Evolutionary conservation across 2,329 filamentous ascomycete genomes (phyloP).

Genomic region (Phaeosphaeria sp.): DNA sequence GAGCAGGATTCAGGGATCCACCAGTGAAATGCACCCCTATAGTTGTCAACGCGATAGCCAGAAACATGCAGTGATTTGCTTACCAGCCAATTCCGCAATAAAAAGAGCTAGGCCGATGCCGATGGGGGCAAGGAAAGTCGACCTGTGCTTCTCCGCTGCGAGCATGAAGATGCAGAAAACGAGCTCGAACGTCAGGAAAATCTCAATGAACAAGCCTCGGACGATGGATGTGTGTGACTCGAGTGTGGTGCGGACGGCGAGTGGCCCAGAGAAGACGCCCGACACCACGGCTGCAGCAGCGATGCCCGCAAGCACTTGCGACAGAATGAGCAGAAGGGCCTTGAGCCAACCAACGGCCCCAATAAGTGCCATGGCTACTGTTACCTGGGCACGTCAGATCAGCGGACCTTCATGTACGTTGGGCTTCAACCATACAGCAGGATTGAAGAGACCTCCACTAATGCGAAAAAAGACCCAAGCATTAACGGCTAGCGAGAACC

Average conservation of each 20-base stretch:
- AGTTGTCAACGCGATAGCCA: slow-evolving; percentile 11
- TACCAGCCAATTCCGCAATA: slow-evolving; percentile 54
- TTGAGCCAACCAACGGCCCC: slow-evolving; percentile 56
- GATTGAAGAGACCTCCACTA: slow-evolving; percentile 49
- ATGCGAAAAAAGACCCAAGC: slow-evolving; percentile 51
- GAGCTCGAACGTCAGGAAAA: slow-evolving; percentile 58
- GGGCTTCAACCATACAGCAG: slow-evolving; percentile 35
- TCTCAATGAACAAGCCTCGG: slow-evolving; percentile 58
- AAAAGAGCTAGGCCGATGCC: slow-evolving; percentile 56
- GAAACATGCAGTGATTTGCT: slow-evolving; percentile 1
- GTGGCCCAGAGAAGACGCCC: slow-evolving; percentile 53
- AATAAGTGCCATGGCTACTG: slow-evolving; percentile 55
- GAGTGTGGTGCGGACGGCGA: slow-evolving; percentile 56
- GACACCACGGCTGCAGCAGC: slow-evolving; percentile 54
- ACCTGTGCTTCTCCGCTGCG: slow-evolving; percentile 50
- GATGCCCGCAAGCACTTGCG: slow-evolving; percentile 55
- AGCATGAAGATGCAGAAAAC: slow-evolving; percentile 57
- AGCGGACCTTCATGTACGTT: neutral
- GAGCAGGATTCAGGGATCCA: slow-evolving; percentile 57
- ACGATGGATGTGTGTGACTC: slow-evolving; percentile 49
- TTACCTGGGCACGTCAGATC: slow-evolving; percentile 46
- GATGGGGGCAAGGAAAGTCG: slow-evolving; percentile 49
- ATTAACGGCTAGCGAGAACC: slow-evolving; percentile 47
- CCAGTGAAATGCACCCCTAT: slow-evolving; percentile 55
- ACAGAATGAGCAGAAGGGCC: slow-evolving; percentile 51